Conservation (phyloP, 306 rosid genomes). For the Malus sylvestris region DNA sequence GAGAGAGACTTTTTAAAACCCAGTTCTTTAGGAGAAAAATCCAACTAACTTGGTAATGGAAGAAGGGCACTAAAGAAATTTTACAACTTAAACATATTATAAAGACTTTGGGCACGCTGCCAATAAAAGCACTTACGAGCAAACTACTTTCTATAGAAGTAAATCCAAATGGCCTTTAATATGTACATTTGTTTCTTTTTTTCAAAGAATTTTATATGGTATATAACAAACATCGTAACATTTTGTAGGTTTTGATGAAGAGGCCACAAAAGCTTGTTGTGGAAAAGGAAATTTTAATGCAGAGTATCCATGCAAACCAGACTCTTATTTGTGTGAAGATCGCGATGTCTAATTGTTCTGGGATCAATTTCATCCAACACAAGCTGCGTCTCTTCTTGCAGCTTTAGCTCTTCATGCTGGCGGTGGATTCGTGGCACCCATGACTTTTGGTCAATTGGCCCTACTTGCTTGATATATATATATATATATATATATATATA, state of each 20-base stretch:
- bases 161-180: no score
- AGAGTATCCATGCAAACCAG: constrained; percentile 11
- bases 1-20: no score
- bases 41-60: no score
- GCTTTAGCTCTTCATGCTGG: constrained; percentile 3
- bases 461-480: not conserved
- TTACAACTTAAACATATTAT: no score
- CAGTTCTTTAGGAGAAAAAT: no score
- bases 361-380: constrained; percentile 53
- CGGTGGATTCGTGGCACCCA: constrained; percentile 11
- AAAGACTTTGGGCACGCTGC: no score
- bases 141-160: no score
- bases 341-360: constrained; percentile 33
- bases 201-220: not conserved
- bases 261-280: constrained; percentile 41
- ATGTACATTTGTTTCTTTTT: no score
- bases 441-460: constrained; percentile 26
- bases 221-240: not conserved
- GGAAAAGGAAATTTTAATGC: constrained; percentile 36
- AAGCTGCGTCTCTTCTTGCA: constrained; percentile 16
- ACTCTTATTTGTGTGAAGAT: constrained; percentile 11
- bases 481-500: no score
- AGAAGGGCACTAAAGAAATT: no score
- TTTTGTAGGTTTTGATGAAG: constrained; percentile 26
- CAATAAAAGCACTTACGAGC: no score